Conservation (phyloP, 2,329 filamentous ascomycete species). For the Neonectria hederae region DNA sequence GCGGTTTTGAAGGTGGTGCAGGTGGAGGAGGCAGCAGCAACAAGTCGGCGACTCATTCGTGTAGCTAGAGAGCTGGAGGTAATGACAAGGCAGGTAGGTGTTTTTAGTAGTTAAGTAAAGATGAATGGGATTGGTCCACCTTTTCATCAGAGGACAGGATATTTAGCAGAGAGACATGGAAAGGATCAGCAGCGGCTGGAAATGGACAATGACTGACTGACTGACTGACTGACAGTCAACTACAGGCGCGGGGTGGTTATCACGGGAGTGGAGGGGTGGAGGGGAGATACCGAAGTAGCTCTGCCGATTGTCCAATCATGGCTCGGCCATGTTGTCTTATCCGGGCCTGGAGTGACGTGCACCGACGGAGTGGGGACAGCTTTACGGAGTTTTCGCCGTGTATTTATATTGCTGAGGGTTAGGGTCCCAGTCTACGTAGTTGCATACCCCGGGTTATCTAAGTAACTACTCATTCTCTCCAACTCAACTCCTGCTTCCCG, state of each 20-base stretch:
- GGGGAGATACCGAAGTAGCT: slow-evolving; percentile 15
- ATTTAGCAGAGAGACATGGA: not conserved
- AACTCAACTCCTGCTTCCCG: too few species aligned
- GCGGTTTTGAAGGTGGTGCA: slow-evolving; percentile 26
- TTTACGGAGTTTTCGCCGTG: not conserved
- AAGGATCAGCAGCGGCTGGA: not conserved
- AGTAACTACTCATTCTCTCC: too few species aligned
- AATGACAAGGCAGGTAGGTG: slow-evolving; percentile 23
- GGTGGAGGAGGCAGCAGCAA: slow-evolving; percentile 30
- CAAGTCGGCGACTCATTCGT: slow-evolving; percentile 34
- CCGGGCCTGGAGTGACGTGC: slow-evolving; percentile 23
- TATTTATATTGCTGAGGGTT: not conserved
- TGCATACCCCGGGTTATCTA: too few species aligned
- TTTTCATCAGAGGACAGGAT: not conserved
- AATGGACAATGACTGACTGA: not conserved
- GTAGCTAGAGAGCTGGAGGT: slow-evolving; percentile 15
- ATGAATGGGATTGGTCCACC: slow-evolving; percentile 13
- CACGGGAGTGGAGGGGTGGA: not conserved
- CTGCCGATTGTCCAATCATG: slow-evolving; percentile 29
- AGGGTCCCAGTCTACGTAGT: too few species aligned
- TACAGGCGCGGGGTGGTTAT: not conserved
- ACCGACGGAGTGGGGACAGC: not conserved
- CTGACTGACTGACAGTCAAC: not conserved
- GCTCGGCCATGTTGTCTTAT: slow-evolving; percentile 25
- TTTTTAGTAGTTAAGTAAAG: slow-evolving; percentile 1